These are phyloP conservation scores for Xylaria longipes DNA, from an alignment of 495 filamentous ascomycete species.

Conservation along the genomic window DNA sequence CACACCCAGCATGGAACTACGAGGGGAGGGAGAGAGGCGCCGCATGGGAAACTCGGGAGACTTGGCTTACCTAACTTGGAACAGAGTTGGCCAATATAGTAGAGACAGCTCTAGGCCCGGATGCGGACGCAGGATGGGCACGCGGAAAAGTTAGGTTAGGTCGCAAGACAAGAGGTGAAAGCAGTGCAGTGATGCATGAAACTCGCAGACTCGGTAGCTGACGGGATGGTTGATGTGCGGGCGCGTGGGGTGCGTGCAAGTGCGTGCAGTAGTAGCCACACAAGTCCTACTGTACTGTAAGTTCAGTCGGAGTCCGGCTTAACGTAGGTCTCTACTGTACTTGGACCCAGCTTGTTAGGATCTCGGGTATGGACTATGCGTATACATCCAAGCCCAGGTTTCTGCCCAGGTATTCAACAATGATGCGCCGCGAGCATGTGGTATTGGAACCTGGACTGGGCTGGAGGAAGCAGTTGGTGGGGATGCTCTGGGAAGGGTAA, in stretches of 20 bases:
- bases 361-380: not conserved
- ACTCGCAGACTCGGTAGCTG: slow-evolving; percentile 9
- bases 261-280: slow-evolving; percentile 16
- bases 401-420: not conserved
- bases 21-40: not conserved
- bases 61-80: slow-evolving; percentile 24
- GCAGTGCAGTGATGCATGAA: slow-evolving; percentile 10
- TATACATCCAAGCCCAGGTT: not conserved
- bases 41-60: slow-evolving; percentile 5
- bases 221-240: slow-evolving; percentile 13
- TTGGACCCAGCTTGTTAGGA: not conserved
- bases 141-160: slow-evolving; percentile 13
- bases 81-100: not conserved
- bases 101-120: not conserved
- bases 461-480: not conserved
- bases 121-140: slow-evolving; percentile 5
- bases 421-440: not conserved
- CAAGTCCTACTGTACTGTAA: too few relatives aligned
- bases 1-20: slow-evolving; percentile 5
- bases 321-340: not conserved
- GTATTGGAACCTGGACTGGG: not conserved
- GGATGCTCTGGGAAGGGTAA: not conserved
- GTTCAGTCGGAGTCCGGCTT: not conserved
- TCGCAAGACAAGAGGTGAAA: slow-evolving; percentile 24
- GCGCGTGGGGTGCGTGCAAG: slow-evolving; percentile 24